Base-by-base conservation (phyloP, 768 basidiomycete species). In the Serendipita sp. region DNA sequence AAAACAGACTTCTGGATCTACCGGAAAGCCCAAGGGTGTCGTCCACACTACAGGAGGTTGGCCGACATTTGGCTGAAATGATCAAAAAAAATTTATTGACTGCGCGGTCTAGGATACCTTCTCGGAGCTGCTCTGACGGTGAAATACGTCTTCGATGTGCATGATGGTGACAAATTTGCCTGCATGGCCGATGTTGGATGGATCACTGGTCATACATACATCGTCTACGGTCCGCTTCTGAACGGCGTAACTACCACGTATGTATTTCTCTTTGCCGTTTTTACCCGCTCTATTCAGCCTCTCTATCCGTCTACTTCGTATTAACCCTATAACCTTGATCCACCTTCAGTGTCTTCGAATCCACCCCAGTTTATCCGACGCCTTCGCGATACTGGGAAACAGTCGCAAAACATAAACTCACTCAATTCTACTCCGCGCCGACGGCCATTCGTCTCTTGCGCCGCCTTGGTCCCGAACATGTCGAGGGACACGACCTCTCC, bases 181-280 rank as follows among this genome's bases (percentile, higher is more conserved):
- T 98, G 95, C 79, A 93, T 97, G 94, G 95, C 95, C 65, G 95
- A 99, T 72, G 81, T 99, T 63, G 95, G 95, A 70, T 98, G 95
- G 95, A 95, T 98, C 77, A 98, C 95, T 2, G 94, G 94, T 16
- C 92, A 96, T 76, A 89, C 89, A 76, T 89, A 66, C 69, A 97
- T 98, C 72, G 81, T 97, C 68, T 97, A 97, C 74, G 95, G 95
- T 13, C 95, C 95, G 2, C 86, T 97, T 63, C 77, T 81, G n/a
- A 86, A 87, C 68, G 89, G 89, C 47, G 83, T 88, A 41, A 78
- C 85, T n/a, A 92, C 89, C 3, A 86, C 81, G 67, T 66, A 47
- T 38, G 67, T 48, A 3, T 15, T 66, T 24, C 24, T 24, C 24
- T 24, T 24, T 24, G 63, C 48, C 69, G 10, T 41, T 37, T 15